Percentiles rank a stretch among this genome's conserved stretches.
Evolutionary conservation across 2,329 filamentous ascomycete genomes (phyloP).

Genomic region (Claviceps maximensis): DNA sequence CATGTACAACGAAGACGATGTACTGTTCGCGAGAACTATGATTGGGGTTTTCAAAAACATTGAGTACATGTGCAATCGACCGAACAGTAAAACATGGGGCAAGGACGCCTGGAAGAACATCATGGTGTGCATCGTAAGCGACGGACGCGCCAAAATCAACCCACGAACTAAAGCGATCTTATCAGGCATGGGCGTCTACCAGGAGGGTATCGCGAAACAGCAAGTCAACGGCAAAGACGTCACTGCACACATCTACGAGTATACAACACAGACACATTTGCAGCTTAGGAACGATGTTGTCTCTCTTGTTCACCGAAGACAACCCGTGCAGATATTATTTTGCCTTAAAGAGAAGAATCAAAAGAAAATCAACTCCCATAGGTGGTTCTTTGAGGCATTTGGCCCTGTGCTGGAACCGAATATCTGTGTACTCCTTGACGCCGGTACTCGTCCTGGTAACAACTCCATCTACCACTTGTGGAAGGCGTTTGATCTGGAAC

Average conservation of each 20-base stretch:
- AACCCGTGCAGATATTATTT: slow-evolving; percentile 93
- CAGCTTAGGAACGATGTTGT: slow-evolving; percentile 86
- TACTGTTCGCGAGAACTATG: slow-evolving; percentile 91
- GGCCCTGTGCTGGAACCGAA: slow-evolving; percentile 86
- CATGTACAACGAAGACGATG: slow-evolving; percentile 99
- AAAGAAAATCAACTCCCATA: slow-evolving; percentile 99
- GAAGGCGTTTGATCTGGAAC: slow-evolving; percentile 96
- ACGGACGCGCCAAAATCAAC: slow-evolving; percentile 95
- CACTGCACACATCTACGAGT: slow-evolving; percentile 95
- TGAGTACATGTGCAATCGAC: slow-evolving; percentile 91
- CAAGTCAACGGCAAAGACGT: slow-evolving; percentile 95
- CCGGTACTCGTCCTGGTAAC: slow-evolving; percentile 84
- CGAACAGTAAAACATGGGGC: slow-evolving; percentile 93
- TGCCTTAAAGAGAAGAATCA: slow-evolving; percentile 99
- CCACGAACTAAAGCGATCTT: slow-evolving; percentile 77
- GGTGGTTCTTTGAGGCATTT: slow-evolving; percentile 98
- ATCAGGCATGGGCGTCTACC: slow-evolving; percentile 89
- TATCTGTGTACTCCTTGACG: slow-evolving; percentile 91
- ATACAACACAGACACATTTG: slow-evolving; percentile 75
- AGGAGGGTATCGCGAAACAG: slow-evolving; percentile 97
- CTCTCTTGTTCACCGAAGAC: slow-evolving; percentile 67
- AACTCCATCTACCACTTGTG: slow-evolving; percentile 96
- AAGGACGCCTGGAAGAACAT: slow-evolving; percentile 99
- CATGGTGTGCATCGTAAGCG: slow-evolving; percentile 92
- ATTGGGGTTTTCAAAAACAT: slow-evolving; percentile 97